Evolutionary conservation across 257 asterid species (phyloP).

Genomic region (Salvia hispanica): DNA sequence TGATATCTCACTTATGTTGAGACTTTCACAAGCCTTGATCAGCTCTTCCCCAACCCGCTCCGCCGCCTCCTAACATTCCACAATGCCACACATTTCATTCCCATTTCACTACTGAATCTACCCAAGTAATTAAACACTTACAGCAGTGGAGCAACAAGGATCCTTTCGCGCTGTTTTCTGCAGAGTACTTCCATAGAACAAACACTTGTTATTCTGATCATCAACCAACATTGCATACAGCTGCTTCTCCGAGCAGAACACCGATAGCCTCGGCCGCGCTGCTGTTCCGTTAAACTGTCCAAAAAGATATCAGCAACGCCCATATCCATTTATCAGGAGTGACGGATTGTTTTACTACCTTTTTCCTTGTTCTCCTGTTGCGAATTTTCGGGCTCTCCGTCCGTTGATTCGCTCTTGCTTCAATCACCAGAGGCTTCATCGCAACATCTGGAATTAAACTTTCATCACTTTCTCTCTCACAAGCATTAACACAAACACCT

Average conservation of each 20-base stretch:
- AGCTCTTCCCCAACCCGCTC: conserved; percentile 80
- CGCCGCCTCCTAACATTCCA: conserved; percentile 70
- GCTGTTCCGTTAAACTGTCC: conserved; percentile 80
- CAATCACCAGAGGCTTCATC: conserved; percentile 54
- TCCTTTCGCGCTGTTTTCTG: conserved; percentile 69
- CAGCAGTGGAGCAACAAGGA: conserved; percentile 58
- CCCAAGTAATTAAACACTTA: conserved; percentile 38
- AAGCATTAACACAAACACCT: not conserved
- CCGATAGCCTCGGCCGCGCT: conserved; percentile 79
- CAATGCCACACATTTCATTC: not conserved
- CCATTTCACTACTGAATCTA: too few relatives aligned
- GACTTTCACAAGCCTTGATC: conserved; percentile 69
- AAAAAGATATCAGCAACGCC: not conserved
- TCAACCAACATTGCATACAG: conserved; percentile 78
- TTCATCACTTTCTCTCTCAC: not conserved
- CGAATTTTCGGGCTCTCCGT: conserved; percentile 69
- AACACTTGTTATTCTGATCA: conserved; percentile 75
- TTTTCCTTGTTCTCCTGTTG: conserved; percentile 61
- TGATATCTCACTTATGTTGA: conserved; percentile 67
- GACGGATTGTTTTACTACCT: conserved; percentile 41
- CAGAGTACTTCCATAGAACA: conserved; percentile 76
- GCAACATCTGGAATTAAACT: conserved; percentile 33
- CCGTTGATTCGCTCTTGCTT: conserved; percentile 59
- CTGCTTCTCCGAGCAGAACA: conserved; percentile 82
- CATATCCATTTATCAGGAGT: not conserved